Evolutionary conservation across 1,284 basidiomycete species (phyloP).

Genomic region (Ganoderma lingzhi): DNA sequence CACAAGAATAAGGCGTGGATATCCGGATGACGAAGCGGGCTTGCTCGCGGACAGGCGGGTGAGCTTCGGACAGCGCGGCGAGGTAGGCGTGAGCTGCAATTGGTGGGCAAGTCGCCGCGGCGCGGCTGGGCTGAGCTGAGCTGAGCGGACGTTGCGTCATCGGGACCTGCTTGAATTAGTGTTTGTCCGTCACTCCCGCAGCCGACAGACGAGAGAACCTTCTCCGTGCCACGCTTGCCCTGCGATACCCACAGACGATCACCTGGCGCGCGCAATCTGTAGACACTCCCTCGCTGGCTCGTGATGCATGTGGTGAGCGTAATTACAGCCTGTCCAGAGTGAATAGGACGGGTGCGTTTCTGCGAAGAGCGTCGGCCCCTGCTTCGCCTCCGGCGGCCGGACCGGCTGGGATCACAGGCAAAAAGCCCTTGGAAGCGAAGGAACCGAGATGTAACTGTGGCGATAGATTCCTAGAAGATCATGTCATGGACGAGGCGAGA

Average conservation of each 20-base stretch:
- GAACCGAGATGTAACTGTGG: slow-evolving; percentile 12
- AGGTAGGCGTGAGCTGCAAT: background rate
- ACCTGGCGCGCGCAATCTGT: too few relatives aligned
- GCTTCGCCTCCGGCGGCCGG: slow-evolving; percentile 11
- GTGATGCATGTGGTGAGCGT: background rate
- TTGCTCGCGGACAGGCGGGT: background rate
- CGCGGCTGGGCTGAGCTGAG: background rate
- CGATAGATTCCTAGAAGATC: slow-evolving; percentile 8
- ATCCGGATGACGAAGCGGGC: background rate
- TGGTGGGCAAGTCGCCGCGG: slow-evolving; percentile 11
- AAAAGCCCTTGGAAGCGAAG: background rate
- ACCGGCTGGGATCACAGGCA: slow-evolving; percentile 9
- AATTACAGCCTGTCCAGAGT: background rate
- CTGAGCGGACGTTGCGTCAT: slow-evolving; percentile 4
- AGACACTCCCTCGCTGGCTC: background rate
- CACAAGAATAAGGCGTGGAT: background rate
- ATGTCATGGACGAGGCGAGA: background rate
- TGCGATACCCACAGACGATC: too few relatives aligned
- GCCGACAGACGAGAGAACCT: background rate
- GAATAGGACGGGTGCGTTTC: slow-evolving; percentile 3
- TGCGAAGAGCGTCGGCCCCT: background rate
- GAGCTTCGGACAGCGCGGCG: background rate
- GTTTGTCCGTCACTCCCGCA: background rate
- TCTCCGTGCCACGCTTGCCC: background rate
- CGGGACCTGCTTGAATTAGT: background rate